Evolutionary conservation across 2,329 filamentous ascomycete genomes (phyloP), one percentile per base, ranked within the genome.

Genomic region (Clonostachys rhizophaga): DNA sequence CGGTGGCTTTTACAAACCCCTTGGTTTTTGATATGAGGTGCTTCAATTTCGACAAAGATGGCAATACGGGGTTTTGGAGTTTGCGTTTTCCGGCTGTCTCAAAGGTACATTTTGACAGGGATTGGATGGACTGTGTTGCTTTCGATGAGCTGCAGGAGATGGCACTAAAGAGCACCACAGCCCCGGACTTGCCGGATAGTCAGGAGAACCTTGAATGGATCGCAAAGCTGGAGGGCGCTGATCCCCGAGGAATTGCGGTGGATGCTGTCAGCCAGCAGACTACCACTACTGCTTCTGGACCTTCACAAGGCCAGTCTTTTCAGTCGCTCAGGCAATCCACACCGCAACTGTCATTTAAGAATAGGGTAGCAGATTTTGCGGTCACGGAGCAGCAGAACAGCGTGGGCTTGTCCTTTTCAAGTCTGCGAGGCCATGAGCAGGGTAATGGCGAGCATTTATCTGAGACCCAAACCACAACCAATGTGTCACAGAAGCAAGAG

Each of bases 11-110:
- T 61, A 77, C 74, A 7, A 70, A 74, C 0, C 90, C 90, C 0
- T 78, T 89, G 17, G 81, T 96, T 0, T 87, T 91, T 47, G 91
- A 95, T 55, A 71, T 95, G 49, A 75, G 87, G 20, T 91, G 89
- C 46, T 88, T 89, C 51, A 84, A 86, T 1, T 96, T 91, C 54
- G 86, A 90, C 50, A 88, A 85, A 57, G 75, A 79, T 4, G 77
- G 81, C 5, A 84, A 86, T 56, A 83, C 81, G 13, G 74, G 75
- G 2, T 91, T 87, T 57, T 90, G 82, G 71, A 84, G 84, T 49
- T 78, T 90, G 45, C 78, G 91, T 2, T 95, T 95, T 57, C 87
- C 91, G 2, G 74, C 79, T 3, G 80, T 92, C 5, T 75, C 81
- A 48, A 95, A 92, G 58, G 74, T 95, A 10, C 89, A 95, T 56